Evolutionary conservation across 23 red algal species (phyloP).

Genomic region (Agarophyton chilense): DNA sequence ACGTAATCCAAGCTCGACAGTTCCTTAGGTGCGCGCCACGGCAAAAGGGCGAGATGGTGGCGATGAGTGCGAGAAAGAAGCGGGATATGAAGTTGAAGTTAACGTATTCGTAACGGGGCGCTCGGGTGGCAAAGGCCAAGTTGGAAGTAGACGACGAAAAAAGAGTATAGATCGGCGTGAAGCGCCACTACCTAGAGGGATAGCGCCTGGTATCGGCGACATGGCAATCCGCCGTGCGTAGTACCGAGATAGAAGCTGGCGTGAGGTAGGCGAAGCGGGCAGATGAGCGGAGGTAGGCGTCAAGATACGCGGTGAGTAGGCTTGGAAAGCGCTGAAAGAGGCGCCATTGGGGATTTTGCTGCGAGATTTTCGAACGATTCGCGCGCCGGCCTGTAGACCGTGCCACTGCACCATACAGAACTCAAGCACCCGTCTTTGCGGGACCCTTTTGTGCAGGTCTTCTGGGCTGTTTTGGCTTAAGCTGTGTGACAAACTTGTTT

Average conservation of each 20-base stretch:
- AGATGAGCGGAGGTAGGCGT: not conserved
- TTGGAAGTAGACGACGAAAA: not conserved
- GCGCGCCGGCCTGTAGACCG: not conserved
- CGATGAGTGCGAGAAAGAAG: not conserved
- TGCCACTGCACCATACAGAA: not conserved
- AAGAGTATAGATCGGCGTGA: not conserved
- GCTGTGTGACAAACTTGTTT: not conserved
- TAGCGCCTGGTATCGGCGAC: not conserved
- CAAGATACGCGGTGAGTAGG: not conserved
- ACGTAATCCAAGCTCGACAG: constrained; percentile 91
- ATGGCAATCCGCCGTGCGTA: not conserved
- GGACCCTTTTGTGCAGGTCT: constrained; percentile 22
- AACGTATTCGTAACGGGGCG: not conserved
- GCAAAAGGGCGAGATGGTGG: not conserved
- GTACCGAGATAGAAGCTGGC: not conserved
- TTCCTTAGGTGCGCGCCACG: constrained; percentile 1
- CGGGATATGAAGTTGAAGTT: constrained; percentile 12
- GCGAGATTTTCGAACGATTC: constrained; percentile 17
- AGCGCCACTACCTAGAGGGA: not conserved
- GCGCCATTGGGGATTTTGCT: not conserved
- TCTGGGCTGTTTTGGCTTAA: constrained; percentile 37
- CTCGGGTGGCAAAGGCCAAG: not conserved
- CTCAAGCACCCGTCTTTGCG: no score
- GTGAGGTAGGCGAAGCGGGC: not conserved
- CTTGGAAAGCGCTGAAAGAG: not conserved